A percentile compares a stretch with the other conserved stretches of the same genome.
Conservation (phyloP, 352 stramenopile genomes). For the Globisporangium nodosum region DNA sequence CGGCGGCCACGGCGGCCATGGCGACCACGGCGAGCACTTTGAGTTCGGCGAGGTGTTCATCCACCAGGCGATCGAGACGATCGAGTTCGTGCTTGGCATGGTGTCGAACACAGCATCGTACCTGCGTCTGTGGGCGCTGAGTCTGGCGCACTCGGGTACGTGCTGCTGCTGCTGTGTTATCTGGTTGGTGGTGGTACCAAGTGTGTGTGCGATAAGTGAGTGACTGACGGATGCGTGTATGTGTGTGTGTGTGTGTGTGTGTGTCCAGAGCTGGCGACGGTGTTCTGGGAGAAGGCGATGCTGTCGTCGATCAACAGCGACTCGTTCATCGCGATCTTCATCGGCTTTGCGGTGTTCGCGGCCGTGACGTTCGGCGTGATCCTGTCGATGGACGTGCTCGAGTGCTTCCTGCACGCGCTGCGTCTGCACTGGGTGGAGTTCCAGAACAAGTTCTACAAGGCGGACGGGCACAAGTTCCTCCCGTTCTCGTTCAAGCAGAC, state of each 20-base stretch:
- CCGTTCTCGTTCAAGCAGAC: conserved; percentile 93
- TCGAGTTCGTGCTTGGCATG: conserved; percentile 99
- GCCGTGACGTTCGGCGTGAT: conserved; percentile 96
- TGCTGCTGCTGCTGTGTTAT: neutral
- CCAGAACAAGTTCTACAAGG: conserved; percentile 99
- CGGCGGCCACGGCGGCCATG: conserved; percentile 22
- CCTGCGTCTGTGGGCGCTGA: conserved; percentile 98
- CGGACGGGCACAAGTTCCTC: conserved; percentile 96
- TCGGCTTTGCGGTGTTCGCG: conserved; percentile 91
- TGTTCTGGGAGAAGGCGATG: conserved; percentile 99
- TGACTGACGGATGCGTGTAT: conserved; percentile 27
- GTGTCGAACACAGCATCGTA: conserved; percentile 99
- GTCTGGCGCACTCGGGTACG: conserved; percentile 94
- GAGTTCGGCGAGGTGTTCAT: conserved; percentile 97
- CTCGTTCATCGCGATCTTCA: conserved; percentile 95
- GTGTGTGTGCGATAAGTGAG: no score
- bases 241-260: conserved; percentile 52
- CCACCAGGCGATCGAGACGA: conserved; percentile 99
- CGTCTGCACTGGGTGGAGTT: conserved; percentile 99
- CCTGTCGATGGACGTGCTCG: conserved; percentile 99
- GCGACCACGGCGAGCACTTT: conserved; percentile 79
- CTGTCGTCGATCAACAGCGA: conserved; percentile 95
- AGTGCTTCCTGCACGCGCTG: conserved; percentile 99
- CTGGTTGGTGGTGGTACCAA: neutral
- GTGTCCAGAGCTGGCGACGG: conserved; percentile 61